phyloP scores from a whole-genome alignment of 768 basidiomycete genomes.

The Serendipita sp. region DNA sequence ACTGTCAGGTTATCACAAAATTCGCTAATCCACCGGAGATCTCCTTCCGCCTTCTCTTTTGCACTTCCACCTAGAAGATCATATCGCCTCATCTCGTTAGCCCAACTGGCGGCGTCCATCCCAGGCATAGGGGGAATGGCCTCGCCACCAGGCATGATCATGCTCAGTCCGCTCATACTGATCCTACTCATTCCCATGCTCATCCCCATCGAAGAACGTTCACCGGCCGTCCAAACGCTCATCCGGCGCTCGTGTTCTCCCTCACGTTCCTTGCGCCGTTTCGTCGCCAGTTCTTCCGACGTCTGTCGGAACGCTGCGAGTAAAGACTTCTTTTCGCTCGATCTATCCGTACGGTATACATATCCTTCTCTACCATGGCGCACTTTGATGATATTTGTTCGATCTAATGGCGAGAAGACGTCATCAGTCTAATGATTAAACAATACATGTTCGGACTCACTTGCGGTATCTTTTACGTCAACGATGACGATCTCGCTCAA shows the following conservation, averaged over 20 bases:
- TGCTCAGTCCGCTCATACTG: too few relatives aligned
- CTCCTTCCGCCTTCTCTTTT: constrained; percentile 63
- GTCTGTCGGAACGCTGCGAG: constrained; percentile 78
- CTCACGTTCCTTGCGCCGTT: constrained; percentile 84
- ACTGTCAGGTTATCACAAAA: constrained; percentile 87
- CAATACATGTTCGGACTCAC: constrained; percentile 28
- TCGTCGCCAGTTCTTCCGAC: constrained; percentile 77
- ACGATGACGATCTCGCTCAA: constrained; percentile 87
- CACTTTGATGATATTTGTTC: constrained; percentile 97
- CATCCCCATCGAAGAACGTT: background rate
- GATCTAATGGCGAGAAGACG: constrained; percentile 18
- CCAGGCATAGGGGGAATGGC: constrained; percentile 40
- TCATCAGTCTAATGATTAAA: background rate
- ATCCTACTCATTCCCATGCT: background rate
- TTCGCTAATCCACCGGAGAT: constrained; percentile 75
- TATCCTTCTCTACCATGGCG: constrained; percentile 85
- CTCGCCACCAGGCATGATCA: too few relatives aligned
- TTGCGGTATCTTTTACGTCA: constrained; percentile 88
- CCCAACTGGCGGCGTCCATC: constrained; percentile 14
- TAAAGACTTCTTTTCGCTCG: constrained; percentile 73
- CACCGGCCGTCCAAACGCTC: constrained; percentile 22
- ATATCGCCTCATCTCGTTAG: constrained; percentile 37
- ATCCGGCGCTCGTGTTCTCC: constrained; percentile 82
- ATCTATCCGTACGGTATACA: constrained; percentile 74
- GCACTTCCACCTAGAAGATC: constrained; percentile 46